These are phyloP conservation scores for Flammula alnicola DNA, from an alignment of 1,284 basidiomycete species.

Conservation along the genomic window DNA sequence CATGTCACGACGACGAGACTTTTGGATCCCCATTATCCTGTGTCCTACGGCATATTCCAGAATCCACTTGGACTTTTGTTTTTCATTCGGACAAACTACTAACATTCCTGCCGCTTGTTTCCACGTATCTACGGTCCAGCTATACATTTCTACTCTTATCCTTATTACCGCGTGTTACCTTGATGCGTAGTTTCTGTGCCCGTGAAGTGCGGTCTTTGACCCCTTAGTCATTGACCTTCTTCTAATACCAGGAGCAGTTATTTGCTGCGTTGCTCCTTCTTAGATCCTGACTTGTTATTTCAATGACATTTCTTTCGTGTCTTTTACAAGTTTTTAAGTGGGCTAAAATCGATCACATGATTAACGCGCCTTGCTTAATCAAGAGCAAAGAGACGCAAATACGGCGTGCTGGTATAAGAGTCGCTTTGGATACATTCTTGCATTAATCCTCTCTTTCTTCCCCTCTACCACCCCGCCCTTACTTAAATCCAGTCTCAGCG, in stretches of 20 bases:
- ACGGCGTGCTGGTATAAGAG: conserved; percentile 12
- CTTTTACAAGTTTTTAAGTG: no score
- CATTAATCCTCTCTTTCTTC: conserved; percentile 15
- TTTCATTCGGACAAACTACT: conserved; percentile 7
- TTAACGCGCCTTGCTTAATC: not conserved
- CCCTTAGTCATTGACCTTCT: no score
- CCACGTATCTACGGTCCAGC: not conserved
- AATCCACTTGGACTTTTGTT: not conserved
- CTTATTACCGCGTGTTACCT: no score
- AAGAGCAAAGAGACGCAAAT: conserved; percentile 24
- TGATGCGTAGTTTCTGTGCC: no score
- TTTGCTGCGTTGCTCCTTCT: no score
- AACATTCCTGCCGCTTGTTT: not conserved
- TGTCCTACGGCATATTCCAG: not conserved
- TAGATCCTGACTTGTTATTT: no score
- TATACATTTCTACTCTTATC: no score
- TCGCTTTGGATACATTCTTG: not conserved
- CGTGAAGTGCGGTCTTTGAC: no score
- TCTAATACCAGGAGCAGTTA: no score
- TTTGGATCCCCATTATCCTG: not conserved
- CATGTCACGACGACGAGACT: not conserved
- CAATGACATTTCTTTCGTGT: no score
- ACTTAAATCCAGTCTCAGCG: conserved; percentile 23
- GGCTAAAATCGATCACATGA: not conserved
- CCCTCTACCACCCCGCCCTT: conserved; percentile 19